Evolutionary conservation across 1,284 basidiomycete species (phyloP), one percentile per base, ranked within the genome.

Genomic region (Ustilago xerochloae): DNA sequence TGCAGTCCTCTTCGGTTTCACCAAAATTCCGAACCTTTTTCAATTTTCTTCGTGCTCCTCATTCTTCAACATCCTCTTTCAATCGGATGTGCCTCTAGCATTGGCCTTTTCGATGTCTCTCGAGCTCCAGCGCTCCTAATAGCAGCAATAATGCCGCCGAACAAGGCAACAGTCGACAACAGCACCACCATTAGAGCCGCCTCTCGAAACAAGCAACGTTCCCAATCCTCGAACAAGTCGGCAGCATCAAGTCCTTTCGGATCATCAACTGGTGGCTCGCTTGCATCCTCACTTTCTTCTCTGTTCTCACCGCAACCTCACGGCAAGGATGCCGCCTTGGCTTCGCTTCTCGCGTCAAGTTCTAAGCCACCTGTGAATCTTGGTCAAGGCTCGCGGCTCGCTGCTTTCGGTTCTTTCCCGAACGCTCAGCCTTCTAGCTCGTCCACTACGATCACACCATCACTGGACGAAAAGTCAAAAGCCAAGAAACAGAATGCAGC

Each of bases 301-400:
- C 72, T 75, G 39, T 67, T 75, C 51, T 65, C 63, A 5, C 72
- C 72, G 2, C 52, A 63, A 36, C 63, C 67, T 0, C 67, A 75
- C 24, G 72, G 67, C 15, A 75, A 75, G 35, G 72, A 75, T 71
- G 72, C 72, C 29, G 63, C 67, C 7, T 26, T 75, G 28, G 72
- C 72, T 0, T 60, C 63, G 2, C 35, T 75, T 26, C 51, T 75
- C 7, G 72, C 63, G 3, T 60, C 66, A 9, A 69, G 48, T 51
- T 66, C 72, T 0, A 75, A 63, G 39, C 63, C 63, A n/a, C 43
- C 59, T 6, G 48, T 55, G 4, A 47, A 58, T 6, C 55, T 66
- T 3, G 63, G 52, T 18, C 50, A 49, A 30, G 55, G 53, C 7
- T 52, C 63, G 8, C 59, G 69, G 16, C 30, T 72, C 9, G 55